Evolutionary conservation across 306 rosid genomes (phyloP), one percentile per base, ranked within the genome.

Genomic region (Trichosanthes truncata): DNA sequence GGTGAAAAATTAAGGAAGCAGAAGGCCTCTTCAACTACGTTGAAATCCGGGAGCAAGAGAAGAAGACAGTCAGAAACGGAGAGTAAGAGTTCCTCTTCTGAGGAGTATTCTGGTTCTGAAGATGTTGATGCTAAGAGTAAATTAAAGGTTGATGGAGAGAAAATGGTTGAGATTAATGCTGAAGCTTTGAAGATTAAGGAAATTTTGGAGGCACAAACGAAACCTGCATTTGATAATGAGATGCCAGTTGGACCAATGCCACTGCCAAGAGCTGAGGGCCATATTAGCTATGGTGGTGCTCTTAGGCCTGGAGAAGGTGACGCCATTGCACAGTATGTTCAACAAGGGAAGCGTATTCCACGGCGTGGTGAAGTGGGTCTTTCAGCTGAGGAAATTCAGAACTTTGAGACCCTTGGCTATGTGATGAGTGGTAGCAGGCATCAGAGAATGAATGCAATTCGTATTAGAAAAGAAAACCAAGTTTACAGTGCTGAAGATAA

Each of bases 401-500:
- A 88, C 88, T 95, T 91, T 74, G 98, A 95, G 86, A 51, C 55
- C 41, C 93, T 95, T 63, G 98, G 98, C 48, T 95, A 90, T 84
- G 98, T 92, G 81, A 95, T 95, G 97, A 95, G 98, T 74, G 98
- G 98, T 76, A 92, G 97, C 78, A 91, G 98, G 90, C 98, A 95
- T 83, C 96, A 95, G 82, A 91, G 98, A 84, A 95, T 95, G 98
- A 95, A 92, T 87, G 98, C 97, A 49, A 95, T 95, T 82, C 97
- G 97, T 89, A 92, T 92, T 48, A 87, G 98, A 83, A 95, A 95
- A 82, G 99, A 95, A 84, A 95, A 95, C 91, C 97, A 95, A 87
- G 99, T 95, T 83, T 95, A 95, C 33, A 95, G 99, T 74, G 97
- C 99, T 0, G 97, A 95, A 90, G 97, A 95, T 59, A 92, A 93